Conservation (phyloP, 768 basidiomycete genomes). For the Fomitopsis serialis region DNA sequence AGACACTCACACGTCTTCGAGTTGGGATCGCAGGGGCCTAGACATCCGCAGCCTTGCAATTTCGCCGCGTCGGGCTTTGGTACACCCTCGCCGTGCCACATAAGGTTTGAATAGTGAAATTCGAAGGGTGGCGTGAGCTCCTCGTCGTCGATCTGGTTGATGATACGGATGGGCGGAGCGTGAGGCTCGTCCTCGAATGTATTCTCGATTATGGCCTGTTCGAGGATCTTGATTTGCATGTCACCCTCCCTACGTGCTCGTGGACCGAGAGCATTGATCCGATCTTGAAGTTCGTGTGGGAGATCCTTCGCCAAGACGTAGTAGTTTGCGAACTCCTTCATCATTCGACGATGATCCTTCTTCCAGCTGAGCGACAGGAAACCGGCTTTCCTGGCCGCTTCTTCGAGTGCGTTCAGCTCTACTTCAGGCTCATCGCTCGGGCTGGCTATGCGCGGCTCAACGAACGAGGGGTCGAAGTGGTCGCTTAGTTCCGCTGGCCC, state of each 20-base stretch:
- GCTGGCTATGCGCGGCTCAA: not conserved
- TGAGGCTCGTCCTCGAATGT: constrained; percentile 62
- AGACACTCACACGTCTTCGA: constrained; percentile 71
- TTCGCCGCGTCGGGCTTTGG: constrained; percentile 54
- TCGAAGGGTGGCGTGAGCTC: constrained; percentile 78
- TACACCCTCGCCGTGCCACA: constrained; percentile 70
- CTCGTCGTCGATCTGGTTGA: constrained; percentile 65
- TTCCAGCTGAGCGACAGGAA: constrained; percentile 15
- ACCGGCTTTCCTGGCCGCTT: constrained; percentile 10
- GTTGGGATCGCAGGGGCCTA: constrained; percentile 70
- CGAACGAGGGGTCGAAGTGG: not conserved
- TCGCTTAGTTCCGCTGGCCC: constrained; percentile 8
- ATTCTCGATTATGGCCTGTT: constrained; percentile 59
- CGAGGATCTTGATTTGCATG: constrained; percentile 50
- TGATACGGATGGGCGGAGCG: constrained; percentile 62
- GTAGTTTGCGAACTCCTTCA: constrained; percentile 14
- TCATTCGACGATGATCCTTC: constrained; percentile 5
- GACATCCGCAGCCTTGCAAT: constrained; percentile 68
- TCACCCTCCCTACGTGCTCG: constrained; percentile 32
- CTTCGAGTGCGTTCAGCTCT: not conserved
- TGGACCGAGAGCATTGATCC: constrained; percentile 48
- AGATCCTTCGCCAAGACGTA: constrained; percentile 38
- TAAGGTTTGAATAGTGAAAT: constrained; percentile 80
- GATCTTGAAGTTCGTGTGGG: constrained; percentile 60
- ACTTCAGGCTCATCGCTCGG: not conserved